Base-by-base conservation (phyloP, 495 filamentous ascomycete species). In the Pseudotulostoma volvatum region DNA sequence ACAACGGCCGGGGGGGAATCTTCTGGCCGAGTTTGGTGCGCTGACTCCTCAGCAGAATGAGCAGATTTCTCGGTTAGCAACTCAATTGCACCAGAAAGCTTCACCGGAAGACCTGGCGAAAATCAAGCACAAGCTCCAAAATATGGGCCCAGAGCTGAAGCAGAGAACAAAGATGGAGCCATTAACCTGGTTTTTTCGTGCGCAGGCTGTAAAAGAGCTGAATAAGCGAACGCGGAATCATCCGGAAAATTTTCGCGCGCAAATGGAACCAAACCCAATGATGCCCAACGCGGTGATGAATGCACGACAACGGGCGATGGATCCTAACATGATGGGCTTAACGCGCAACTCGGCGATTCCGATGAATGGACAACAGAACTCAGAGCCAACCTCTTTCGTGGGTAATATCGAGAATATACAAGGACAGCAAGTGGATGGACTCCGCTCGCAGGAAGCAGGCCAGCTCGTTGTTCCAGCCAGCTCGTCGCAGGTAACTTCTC, bases 391-490 rank as follows among this genome's bases (percentile, higher is more conserved):
- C 11, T 47, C 57, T 1, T 70, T 73, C 46, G 55, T 70, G 7
- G 65, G 66, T 3, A 68, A 61, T 40, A 54, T 73, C 40, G 64
- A 68, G 38, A 70, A 70, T 32, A 61, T 78, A 8, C 56, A 73
- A 37, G 71, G 67, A 17, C 74, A 77, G 47, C 76, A 78, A 53
- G 70, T 68, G 18, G 71, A 74, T 45, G 76, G 70, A 9, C 47
- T 73, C 37, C 71, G 73, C 17, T 68, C 66, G n/a, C 71, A 76
- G 51, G 71, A 78, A 53, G 68, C 70, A 34, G 76, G 76, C 17
- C 73, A 77, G 43, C 53, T 72, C 33, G 76, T 81, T 16, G 76
- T 81, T 8, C 76, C 76, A 7, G 76, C 74, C 13, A 80, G 74
- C 46, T 61, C 63, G 53, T 70, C 56, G 17, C 63, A 64, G 37